phyloP scores from a whole-genome alignment of 345 rosid species.

The Microthlaspi erraticum region DNA sequence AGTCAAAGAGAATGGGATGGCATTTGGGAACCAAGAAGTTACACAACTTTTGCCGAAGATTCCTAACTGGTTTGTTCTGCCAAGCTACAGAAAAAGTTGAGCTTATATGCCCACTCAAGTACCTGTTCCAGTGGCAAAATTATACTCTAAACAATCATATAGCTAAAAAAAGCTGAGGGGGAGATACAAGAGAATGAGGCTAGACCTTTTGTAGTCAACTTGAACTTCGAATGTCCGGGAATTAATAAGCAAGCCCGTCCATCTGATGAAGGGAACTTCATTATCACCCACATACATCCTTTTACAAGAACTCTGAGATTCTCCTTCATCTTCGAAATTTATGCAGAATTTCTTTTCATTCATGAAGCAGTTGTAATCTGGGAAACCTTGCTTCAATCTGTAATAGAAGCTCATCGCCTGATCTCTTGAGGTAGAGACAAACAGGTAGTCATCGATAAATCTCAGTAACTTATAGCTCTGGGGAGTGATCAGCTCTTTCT shows the following conservation, averaged over 20 bases:
- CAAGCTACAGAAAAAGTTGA: slow-evolving; percentile 66
- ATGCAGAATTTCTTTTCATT: slow-evolving; percentile 65
- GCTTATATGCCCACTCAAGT: slow-evolving; percentile 62
- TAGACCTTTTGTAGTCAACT: slow-evolving; percentile 80
- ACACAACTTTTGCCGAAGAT: slow-evolving; percentile 53
- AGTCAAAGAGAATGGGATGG: slow-evolving; percentile 79
- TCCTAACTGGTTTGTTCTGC: slow-evolving; percentile 57
- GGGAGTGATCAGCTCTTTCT: slow-evolving; percentile 38
- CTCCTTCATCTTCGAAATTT: slow-evolving; percentile 60
- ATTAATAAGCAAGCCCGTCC: slow-evolving; percentile 89
- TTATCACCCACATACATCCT: slow-evolving; percentile 57
- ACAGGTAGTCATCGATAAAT: slow-evolving; percentile 78
- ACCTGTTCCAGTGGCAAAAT: slow-evolving; percentile 54
- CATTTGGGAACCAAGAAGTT: slow-evolving; percentile 74
- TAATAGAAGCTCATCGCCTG: slow-evolving; percentile 61
- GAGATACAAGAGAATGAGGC: slow-evolving; percentile 33
- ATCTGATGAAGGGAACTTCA: slow-evolving; percentile 62
- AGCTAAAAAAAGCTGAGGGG: background rate
- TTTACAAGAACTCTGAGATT: slow-evolving; percentile 46
- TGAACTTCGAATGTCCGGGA: slow-evolving; percentile 73
- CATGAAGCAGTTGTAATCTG: slow-evolving; percentile 80
- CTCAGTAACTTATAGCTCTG: slow-evolving; percentile 61
- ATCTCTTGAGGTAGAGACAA: slow-evolving; percentile 75
- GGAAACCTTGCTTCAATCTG: slow-evolving; percentile 63
- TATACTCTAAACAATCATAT: background rate